Evolutionary conservation across 768 basidiomycete species (phyloP), one percentile per base, ranked within the genome.

Genomic region (Crucibulum laeve): DNA sequence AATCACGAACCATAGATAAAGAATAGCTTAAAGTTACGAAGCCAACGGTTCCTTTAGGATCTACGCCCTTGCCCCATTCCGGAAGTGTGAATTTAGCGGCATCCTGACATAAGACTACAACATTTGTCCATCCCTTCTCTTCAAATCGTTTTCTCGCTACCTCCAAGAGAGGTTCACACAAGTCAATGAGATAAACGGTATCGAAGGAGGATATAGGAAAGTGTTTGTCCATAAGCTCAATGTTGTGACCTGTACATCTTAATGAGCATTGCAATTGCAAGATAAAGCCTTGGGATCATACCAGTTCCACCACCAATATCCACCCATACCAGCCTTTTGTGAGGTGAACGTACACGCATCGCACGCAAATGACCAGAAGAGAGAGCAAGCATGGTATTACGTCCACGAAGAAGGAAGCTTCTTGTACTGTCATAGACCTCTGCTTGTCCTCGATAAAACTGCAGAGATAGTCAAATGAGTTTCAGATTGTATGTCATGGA

Each of bases 251-350:
- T 49, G n/a, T 25, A 23, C 15, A 18, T 23, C 24, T 33, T 7
- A 15, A 32, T 44, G 18, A n/a, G 28, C n/a, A n/a, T 17, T 24
- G 25, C 7, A 14, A 34, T 18, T 18, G 32, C 4, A 42, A 25
- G 23, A 25, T 6, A 18, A 14, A 28, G 25, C 2, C 41, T 37
- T 19, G 37, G 5, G 36, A 40, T 0, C 56, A 41, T 33, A 73
- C 77, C 77, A 10, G 86, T 87, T 21, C 85, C 87, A 24, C 86
- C 87, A 13, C 86, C 84, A 44, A 89, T 79, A 56, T 89, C 87
- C 14, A 89, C 71, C 87, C 87, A 89, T 11, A 89, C 71, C 14
- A 85, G 71, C 11, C 69, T 68, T 54, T 74, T 73, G 0, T 63
- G 58, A 0, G 71, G 67, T 4, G 68, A 50, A 19, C 54, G 55